Evolutionary conservation across 257 asterid genomes (phyloP).

Genomic region (Plantago elongata): DNA sequence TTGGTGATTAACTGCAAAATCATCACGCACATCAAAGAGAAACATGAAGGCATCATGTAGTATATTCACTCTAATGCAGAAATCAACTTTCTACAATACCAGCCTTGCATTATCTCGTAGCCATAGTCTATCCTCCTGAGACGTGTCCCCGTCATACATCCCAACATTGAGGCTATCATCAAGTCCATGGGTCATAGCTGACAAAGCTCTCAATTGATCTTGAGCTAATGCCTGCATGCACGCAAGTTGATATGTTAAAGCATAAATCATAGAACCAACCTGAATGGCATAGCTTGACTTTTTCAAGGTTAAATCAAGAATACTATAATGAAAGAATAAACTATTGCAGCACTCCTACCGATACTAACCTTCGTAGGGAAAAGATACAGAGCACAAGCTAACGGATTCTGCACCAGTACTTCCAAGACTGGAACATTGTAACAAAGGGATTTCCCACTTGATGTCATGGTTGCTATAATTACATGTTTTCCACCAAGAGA

Average conservation of each 20-base stretch:
- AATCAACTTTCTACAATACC: slow-evolving; percentile 43
- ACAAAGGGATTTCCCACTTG: slow-evolving; percentile 99
- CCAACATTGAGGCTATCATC: slow-evolving; percentile 67
- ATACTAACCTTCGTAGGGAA: slow-evolving; percentile 85
- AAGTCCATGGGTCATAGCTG: slow-evolving; percentile 50
- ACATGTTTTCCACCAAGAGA: slow-evolving; percentile 89
- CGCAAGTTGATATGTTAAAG: slow-evolving; percentile 24
- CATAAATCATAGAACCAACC: slow-evolving; percentile 13
- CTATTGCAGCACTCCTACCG: slow-evolving; percentile 11
- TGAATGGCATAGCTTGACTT: slow-evolving; percentile 11
- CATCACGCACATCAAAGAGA: slow-evolving; percentile 19
- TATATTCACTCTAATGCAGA: slow-evolving; percentile 18
- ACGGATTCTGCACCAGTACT: slow-evolving; percentile 49
- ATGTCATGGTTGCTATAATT: slow-evolving; percentile 91
- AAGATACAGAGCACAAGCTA: slow-evolving; percentile 82
- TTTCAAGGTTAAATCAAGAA: slow-evolving; percentile 10
- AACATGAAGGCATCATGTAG: slow-evolving; percentile 19
- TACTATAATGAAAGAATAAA: slow-evolving; percentile 10
- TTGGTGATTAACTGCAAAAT: slow-evolving; percentile 81
- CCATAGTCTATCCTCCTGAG: slow-evolving; percentile 75
- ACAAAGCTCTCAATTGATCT: slow-evolving; percentile 82
- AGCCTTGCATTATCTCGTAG: slow-evolving; percentile 82
- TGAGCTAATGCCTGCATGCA: slow-evolving; percentile 90
- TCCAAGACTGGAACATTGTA: slow-evolving; percentile 92
- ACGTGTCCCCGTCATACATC: slow-evolving; percentile 93